Evolutionary conservation across 345 rosid species (phyloP).

Genomic region (Hibiscus mutabilis): DNA sequence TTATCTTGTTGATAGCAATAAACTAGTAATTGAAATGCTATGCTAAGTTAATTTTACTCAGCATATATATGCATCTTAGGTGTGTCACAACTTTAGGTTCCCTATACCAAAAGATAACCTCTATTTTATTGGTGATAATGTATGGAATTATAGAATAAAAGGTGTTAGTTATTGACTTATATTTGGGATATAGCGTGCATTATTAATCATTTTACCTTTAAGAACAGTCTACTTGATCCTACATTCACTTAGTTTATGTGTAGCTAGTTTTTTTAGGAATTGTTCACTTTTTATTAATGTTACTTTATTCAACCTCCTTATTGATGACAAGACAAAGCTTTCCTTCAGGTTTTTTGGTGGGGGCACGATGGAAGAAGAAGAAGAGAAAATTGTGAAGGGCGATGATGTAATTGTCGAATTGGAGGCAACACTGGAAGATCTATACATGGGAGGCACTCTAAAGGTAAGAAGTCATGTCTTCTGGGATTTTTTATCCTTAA

Average conservation of each 20-base stretch:
- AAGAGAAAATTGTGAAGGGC: not conserved
- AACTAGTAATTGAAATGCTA: not conserved
- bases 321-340: not conserved
- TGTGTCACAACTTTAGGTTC: not conserved
- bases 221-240: not conserved
- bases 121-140: not conserved
- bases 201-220: not conserved
- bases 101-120: not conserved
- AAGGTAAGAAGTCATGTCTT: not conserved
- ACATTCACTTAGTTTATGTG: not conserved
- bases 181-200: not conserved
- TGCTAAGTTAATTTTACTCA: not conserved
- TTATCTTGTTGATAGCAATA: not conserved
- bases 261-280: not conserved
- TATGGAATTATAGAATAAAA: not conserved
- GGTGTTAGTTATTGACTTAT: not conserved
- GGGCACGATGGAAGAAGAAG: not conserved
- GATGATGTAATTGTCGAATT: not conserved
- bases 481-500: not conserved
- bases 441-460: not conserved
- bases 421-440: slow-evolving; percentile 1
- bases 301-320: too few relatives aligned
- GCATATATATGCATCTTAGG: not conserved
- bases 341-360: slow-evolving; percentile 1
- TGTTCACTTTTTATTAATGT: not conserved